These are phyloP conservation scores for Claviceps spartinae DNA, from an alignment of 2,329 filamentous ascomycete genomes.

Conservation along the genomic window DNA sequence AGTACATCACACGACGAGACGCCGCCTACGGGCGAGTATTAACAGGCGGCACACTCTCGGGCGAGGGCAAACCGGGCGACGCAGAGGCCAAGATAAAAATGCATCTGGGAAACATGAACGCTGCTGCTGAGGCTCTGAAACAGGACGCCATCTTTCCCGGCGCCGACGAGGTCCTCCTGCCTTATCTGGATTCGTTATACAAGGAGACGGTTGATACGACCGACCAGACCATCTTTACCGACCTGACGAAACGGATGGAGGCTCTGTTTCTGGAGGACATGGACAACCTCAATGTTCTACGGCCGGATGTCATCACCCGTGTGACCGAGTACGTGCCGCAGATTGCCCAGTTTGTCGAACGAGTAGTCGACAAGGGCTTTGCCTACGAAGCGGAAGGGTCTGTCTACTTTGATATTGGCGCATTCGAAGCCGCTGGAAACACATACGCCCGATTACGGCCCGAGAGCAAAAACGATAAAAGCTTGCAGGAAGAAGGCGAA, in stretches of 20 bases:
- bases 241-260: slow-evolving; percentile 76
- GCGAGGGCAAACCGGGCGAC: slow-evolving; percentile 52
- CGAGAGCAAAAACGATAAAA: slow-evolving; percentile 72
- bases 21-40: slow-evolving; percentile 40
- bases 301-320: slow-evolving; percentile 68
- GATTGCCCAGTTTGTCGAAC: slow-evolving; percentile 74
- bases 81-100: slow-evolving; percentile 81
- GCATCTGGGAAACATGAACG: slow-evolving; percentile 56
- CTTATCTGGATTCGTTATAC: slow-evolving; percentile 64
- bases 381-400: slow-evolving; percentile 74
- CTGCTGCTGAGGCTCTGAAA: slow-evolving; percentile 35
- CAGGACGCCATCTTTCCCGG: slow-evolving; percentile 38
- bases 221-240: slow-evolving; percentile 66
- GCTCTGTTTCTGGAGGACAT: slow-evolving; percentile 81
- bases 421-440: slow-evolving; percentile 75
- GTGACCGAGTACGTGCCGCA: slow-evolving; percentile 89
- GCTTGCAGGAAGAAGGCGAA: slow-evolving; percentile 77
- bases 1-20: slow-evolving; percentile 37
- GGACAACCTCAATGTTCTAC: slow-evolving; percentile 69
- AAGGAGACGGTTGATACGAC: slow-evolving; percentile 47
- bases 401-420: slow-evolving; percentile 83
- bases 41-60: slow-evolving; percentile 39
- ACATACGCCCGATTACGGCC: slow-evolving; percentile 76
- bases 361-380: slow-evolving; percentile 72
- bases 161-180: slow-evolving; percentile 56